Percentiles rank a stretch among this genome's conserved stretches.
These are phyloP conservation scores for Cucurbita argyrosperma DNA, from an alignment of 306 rosid species.

Conservation along the genomic window DNA sequence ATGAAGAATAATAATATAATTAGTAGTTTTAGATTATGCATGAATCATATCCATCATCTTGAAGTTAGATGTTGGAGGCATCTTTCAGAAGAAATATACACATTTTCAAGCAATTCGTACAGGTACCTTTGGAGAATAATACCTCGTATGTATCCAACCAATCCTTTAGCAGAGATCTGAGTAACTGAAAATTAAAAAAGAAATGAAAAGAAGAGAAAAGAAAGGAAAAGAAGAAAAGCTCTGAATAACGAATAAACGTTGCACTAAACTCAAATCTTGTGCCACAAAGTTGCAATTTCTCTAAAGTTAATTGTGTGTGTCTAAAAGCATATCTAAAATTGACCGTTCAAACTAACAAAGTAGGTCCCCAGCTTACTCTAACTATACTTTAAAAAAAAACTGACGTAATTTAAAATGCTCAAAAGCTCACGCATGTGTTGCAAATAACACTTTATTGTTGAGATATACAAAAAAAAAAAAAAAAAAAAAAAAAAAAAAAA, in stretches of 20 bases:
- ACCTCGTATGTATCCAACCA: not conserved
- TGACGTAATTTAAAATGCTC: not conserved
- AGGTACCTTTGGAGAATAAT: constrained; percentile 5
- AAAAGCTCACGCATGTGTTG: not conserved
- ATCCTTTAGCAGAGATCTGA: constrained; percentile 6
- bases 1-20: not conserved
- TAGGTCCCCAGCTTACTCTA: not conserved
- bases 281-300: constrained; percentile 3
- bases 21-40: not conserved
- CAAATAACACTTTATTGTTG: not conserved
- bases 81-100: not conserved
- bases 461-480: not conserved
- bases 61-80: not conserved
- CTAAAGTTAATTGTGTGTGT: constrained; percentile 2
- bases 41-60: not conserved
- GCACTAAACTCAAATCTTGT: constrained; percentile 6
- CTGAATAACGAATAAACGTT: not conserved
- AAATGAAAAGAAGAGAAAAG: not conserved
- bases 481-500: not conserved
- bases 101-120: not conserved
- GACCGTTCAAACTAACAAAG: constrained; percentile 4
- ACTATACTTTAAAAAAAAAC: not conserved
- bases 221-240: not conserved
- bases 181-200: not conserved
- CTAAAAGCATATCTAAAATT: constrained; percentile 3